phyloP scores from a whole-genome alignment of 2,329 filamentous ascomycete species.

The Pseudogymnoascus sp. region DNA sequence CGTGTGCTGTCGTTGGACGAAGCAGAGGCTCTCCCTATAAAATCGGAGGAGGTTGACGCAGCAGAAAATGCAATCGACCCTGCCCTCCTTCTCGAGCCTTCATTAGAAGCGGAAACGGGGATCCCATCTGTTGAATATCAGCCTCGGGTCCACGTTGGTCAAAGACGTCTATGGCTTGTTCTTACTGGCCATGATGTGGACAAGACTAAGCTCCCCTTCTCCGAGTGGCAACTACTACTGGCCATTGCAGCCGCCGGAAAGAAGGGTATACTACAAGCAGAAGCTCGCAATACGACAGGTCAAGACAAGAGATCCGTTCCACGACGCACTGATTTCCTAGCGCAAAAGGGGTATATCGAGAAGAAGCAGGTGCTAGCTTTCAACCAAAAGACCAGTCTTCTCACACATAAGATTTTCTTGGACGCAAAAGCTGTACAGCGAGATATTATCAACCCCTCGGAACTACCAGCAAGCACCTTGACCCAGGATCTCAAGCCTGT shows the following conservation, averaged over 20 bases:
- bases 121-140: constrained; percentile 11
- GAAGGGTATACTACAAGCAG: constrained; percentile 52
- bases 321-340: constrained; percentile 50
- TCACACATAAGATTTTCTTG: constrained; percentile 49
- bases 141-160: constrained; percentile 40
- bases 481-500: constrained; percentile 44
- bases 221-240: constrained; percentile 51
- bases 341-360: constrained; percentile 52
- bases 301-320: constrained; percentile 58
- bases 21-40: constrained; percentile 3
- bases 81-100: background rate
- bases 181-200: constrained; percentile 52
- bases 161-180: constrained; percentile 50
- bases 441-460: constrained; percentile 10
- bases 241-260: constrained; percentile 47
- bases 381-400: constrained; percentile 53
- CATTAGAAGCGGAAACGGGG: background rate
- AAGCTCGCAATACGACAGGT: constrained; percentile 47
- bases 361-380: constrained; percentile 52
- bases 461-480: constrained; percentile 22
- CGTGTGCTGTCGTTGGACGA: background rate
- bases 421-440: constrained; percentile 27
- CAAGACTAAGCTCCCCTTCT: constrained; percentile 47
- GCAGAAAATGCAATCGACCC: background rate
- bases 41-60: background rate